These are phyloP conservation scores for Fusarium guadeloupense DNA, from an alignment of 2,329 filamentous ascomycete species.

Conservation along the genomic window DNA sequence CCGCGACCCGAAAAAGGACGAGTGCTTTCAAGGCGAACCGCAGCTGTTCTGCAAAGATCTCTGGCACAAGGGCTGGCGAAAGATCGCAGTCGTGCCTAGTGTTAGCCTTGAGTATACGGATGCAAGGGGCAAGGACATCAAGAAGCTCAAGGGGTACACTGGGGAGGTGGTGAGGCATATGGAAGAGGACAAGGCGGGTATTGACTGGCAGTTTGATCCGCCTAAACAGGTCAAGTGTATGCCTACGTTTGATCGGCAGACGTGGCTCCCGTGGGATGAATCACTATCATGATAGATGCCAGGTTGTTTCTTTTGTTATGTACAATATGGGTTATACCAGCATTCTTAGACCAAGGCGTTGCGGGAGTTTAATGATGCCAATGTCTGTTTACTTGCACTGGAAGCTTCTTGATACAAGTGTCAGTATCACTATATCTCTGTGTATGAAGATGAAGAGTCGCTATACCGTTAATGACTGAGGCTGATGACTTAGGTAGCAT, in stretches of 20 bases:
- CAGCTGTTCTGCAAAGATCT: slow-evolving; percentile 66
- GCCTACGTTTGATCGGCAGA: slow-evolving; percentile 52
- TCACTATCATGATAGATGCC: slow-evolving; percentile 13
- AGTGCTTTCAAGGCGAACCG: slow-evolving; percentile 65
- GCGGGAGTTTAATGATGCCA: slow-evolving; percentile 12
- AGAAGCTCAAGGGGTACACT: slow-evolving; percentile 61
- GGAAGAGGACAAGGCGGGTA: slow-evolving; percentile 42
- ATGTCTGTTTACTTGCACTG: background rate
- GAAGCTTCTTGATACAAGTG: background rate
- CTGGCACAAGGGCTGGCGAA: slow-evolving; percentile 59
- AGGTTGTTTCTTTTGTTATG: background rate
- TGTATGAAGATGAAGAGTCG: too few relatives aligned
- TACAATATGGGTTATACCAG: slow-evolving; percentile 2
- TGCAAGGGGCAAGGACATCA: slow-evolving; percentile 55
- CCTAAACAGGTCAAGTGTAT: slow-evolving; percentile 61
- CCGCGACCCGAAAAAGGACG: slow-evolving; percentile 49
- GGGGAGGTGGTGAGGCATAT: slow-evolving; percentile 48
- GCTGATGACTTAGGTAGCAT: background rate
- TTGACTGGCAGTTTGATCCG: slow-evolving; percentile 56
- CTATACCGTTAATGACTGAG: background rate
- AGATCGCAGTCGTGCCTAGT: slow-evolving; percentile 64
- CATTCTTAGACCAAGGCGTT: slow-evolving; percentile 16
- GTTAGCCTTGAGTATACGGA: slow-evolving; percentile 65
- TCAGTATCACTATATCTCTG: too few relatives aligned
- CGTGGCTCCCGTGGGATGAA: slow-evolving; percentile 52